Base-by-base conservation (phyloP, 2,329 filamentous ascomycete species). In the Teratosphaeria pseudoeucalypti region DNA sequence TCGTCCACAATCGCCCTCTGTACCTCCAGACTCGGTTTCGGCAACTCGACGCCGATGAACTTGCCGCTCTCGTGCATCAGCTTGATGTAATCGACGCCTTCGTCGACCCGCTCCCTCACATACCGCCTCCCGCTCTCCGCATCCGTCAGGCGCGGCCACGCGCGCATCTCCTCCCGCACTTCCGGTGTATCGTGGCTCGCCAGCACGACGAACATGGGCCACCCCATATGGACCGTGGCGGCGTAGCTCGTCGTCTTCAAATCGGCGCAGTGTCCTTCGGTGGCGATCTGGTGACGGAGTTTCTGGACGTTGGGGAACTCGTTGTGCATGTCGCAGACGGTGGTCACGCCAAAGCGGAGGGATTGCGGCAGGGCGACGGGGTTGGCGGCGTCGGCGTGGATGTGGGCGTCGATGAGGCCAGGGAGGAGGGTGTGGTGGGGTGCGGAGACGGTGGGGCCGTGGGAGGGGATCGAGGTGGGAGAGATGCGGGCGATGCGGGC, bases 221-320 rank as follows among this genome's bases (percentile, higher is more conserved):
- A 82, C 2, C 80, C 80, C 43, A 76, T 78, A 5, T 79, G 74
- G 34, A 82, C 76, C 0, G 79, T 81, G 5, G 80, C 80, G 0
- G 76, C 74, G 62, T 76, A 73, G 11, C 78, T 76, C 1, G 76
- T 75, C 0, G 74, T 79, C 64, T 81, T 82, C 65, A 81, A 74
- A 58, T 79, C 76, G 6, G 79, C 77, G 10, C 70, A 61, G 65
- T 79, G 66, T 67, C 71, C 59, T 61, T 67, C 57, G 68, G 68
- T 63, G 12, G 57, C 63, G 39, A 70, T 66, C 61, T 67, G 68
- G 29, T 66, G 67, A 3, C 52, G 12, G 23, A 74, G 64, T 54
- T 69, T 70, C 49, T 64, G 62, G 16, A 74, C 72, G 59, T 73
- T 70, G 23, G 57, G 63, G 3, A 69, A 64, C 56, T 76, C 73